phyloP scores from a whole-genome alignment of 306 rosid genomes.

The Pterocarpus santalinus region DNA sequence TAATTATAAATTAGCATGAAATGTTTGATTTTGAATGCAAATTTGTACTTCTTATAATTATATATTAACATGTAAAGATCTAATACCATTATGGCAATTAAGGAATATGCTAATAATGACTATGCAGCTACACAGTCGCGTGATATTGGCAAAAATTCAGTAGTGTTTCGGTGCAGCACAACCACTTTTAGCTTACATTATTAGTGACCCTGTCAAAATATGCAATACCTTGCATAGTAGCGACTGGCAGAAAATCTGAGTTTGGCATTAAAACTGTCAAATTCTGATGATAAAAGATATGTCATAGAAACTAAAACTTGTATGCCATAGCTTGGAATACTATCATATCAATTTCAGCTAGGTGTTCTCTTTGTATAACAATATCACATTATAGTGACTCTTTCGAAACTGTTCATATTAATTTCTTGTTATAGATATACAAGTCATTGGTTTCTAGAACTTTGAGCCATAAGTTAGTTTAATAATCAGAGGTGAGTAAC shows the following conservation, averaged over 20 bases:
- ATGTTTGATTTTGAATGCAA: neutral
- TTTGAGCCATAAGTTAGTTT: neutral
- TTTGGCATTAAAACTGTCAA: neutral
- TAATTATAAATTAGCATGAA: too few relatives aligned
- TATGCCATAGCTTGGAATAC: neutral
- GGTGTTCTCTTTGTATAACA: neutral
- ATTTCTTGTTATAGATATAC: neutral
- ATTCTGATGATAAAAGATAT: neutral
- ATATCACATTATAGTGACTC: neutral
- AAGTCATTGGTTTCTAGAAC: neutral
- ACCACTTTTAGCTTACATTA: too few relatives aligned
- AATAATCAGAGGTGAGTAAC: neutral
- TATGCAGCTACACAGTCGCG: too few relatives aligned
- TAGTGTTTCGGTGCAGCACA: too few relatives aligned
- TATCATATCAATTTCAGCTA: neutral
- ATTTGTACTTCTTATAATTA: neutral
- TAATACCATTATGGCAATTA: too few relatives aligned
- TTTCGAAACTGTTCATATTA: neutral
- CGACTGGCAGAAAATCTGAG: neutral
- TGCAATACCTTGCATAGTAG: too few relatives aligned
- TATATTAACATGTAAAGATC: neutral
- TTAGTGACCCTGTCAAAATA: too few relatives aligned
- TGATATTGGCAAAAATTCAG: too few relatives aligned
- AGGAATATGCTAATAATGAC: too few relatives aligned
- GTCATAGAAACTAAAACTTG: neutral